phyloP scores from a whole-genome alignment of 106 monocot species.

The Phalaenopsis equestris region DNA sequence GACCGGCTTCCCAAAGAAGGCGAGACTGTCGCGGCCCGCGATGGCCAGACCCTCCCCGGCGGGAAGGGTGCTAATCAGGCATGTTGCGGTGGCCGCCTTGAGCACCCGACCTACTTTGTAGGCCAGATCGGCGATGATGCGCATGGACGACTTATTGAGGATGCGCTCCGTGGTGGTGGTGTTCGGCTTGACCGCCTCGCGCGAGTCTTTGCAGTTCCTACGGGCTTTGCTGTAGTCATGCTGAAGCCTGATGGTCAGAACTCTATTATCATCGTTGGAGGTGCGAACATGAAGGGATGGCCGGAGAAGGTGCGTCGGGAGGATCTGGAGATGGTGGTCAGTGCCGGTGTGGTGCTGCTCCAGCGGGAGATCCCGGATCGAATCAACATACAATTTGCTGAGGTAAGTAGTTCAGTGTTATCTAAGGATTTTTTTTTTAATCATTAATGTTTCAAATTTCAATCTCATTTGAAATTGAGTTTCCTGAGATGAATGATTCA shows the following conservation, averaged over 20 bases:
- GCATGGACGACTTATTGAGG: conserved; percentile 62
- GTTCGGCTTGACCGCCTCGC: conserved; percentile 43
- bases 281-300: conserved; percentile 81
- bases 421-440: neutral
- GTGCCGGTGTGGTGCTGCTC: conserved; percentile 62
- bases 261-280: conserved; percentile 86
- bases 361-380: conserved; percentile 93
- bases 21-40: conserved; percentile 67
- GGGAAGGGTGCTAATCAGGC: conserved; percentile 99
- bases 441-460: too few relatives aligned
- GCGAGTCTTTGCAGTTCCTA: conserved; percentile 38
- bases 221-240: conserved; percentile 94
- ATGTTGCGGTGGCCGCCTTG: conserved; percentile 73
- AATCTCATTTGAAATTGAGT: neutral
- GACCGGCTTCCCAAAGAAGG: conserved; percentile 61
- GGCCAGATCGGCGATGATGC: conserved; percentile 80
- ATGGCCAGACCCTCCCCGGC: conserved; percentile 70
- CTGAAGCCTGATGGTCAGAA: conserved; percentile 71
- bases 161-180: conserved; percentile 44
- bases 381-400: conserved; percentile 72
- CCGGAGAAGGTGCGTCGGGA: conserved; percentile 22
- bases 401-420: conserved; percentile 25
- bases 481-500: neutral
- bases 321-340: conserved; percentile 46
- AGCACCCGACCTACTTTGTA: conserved; percentile 58